A percentile compares a stretch with the other conserved stretches of the same genome.
phyloP scores from a whole-genome alignment of 768 basidiomycete genomes.

The Suillus lakei region DNA sequence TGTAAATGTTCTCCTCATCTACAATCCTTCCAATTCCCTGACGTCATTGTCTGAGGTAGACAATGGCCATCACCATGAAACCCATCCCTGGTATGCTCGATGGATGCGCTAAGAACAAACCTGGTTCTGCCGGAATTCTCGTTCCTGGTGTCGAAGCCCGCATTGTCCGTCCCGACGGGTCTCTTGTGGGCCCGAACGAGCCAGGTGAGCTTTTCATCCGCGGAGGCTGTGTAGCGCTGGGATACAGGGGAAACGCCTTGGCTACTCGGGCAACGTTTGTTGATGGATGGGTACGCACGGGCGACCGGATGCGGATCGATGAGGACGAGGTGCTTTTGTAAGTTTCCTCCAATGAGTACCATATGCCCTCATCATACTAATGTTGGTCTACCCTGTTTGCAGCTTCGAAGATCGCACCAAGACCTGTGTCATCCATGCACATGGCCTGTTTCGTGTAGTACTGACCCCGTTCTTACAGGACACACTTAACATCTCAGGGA shows the following conservation, averaged over 20 bases:
- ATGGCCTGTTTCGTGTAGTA: conserved; percentile 20
- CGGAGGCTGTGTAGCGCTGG: conserved; percentile 53
- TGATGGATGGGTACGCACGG: conserved; percentile 72
- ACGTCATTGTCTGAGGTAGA: conserved; percentile 38
- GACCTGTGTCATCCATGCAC: conserved; percentile 33
- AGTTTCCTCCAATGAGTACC: conserved; percentile 19
- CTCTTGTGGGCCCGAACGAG: conserved; percentile 55
- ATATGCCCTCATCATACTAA: background rate
- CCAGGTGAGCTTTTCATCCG: conserved; percentile 63
- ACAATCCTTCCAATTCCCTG: background rate
- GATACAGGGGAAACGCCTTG: conserved; percentile 70
- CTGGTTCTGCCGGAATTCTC: conserved; percentile 56
- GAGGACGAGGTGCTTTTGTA: conserved; percentile 63
- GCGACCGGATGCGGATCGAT: conserved; percentile 63
- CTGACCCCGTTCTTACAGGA: conserved; percentile 45
- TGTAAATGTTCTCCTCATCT: conserved; percentile 39
- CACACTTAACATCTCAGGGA: conserved; percentile 72
- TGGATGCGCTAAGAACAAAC: conserved; percentile 38
- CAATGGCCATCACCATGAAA: conserved; percentile 50
- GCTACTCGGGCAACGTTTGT: conserved; percentile 64
- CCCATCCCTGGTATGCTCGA: conserved; percentile 46
- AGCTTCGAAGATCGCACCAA: conserved; percentile 73
- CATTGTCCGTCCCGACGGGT: conserved; percentile 55
- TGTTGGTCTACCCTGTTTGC: background rate
- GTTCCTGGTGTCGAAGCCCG: conserved; percentile 61